Evolutionary conservation across 2,329 filamentous ascomycete species (phyloP), one percentile per base, ranked within the genome.

Genomic region (Alternaria hordeiaustralica): DNA sequence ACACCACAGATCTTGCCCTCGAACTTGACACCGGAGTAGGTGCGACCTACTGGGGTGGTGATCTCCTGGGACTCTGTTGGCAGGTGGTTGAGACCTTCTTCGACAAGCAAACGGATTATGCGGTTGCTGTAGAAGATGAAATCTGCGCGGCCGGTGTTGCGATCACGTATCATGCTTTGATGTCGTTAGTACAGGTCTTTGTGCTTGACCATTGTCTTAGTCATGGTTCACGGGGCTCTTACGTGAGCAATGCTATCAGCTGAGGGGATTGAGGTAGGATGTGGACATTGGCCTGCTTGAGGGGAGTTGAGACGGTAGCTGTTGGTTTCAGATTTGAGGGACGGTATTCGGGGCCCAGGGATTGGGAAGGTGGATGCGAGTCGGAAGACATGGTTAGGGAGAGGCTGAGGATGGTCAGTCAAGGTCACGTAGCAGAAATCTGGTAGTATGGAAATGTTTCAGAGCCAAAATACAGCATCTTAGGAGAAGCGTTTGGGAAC

Each of bases 81-180:
- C 45, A 99, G 87, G 80, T 99, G 96, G 81, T 99, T 99, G 58
- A 99, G 86, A 5, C 96, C 96, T 82, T 99, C 96, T 82, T 99
- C 96, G 44, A 99, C 96, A 7, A 99, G 87, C 45, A 99, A 87
- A 30, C 96, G 93, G 79, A 98, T 98, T 79, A 99, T 98, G 64
- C 96, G 90, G 83, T 99, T 99, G 46, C 94, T 97, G 84, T 98
- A 97, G 84, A 99, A 99, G 78, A 99, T 97, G 80, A 99, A 99
- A 81, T 99, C 96, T 66, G 94, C 96, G 63, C 96, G 92, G 60
- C 91, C 89, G 6, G 96, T 99, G 71, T 91, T 88, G 80, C 92
- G 92, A 81, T 97, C 94, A 73, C 96, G 91, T 78, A 99, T 98
- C 87, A 97, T 97, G 67, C 95, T 98, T 56, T 49, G 18, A 45